phyloP scores from a whole-genome alignment of 352 stramenopile genomes.

The Pythium apleroticum region DNA sequence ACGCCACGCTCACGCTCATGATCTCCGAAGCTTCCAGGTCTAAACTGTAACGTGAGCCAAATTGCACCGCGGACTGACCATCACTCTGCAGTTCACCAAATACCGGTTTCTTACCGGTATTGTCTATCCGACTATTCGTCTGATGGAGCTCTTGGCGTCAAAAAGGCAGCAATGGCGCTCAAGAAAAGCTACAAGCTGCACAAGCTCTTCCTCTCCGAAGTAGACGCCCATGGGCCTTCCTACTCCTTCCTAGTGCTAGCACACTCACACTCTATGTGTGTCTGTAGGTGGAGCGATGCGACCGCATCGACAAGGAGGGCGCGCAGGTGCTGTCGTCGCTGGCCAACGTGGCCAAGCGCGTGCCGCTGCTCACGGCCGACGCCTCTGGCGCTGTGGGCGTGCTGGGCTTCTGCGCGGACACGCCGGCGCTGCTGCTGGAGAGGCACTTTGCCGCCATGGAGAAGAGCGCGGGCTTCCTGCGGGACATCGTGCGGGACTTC shows the following conservation, averaged over 20 bases:
- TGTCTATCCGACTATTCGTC: not conserved
- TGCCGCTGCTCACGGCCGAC: conserved; percentile 43
- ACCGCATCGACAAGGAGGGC: conserved; percentile 58
- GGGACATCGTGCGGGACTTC: conserved; percentile 50
- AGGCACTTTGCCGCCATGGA: conserved; percentile 73
- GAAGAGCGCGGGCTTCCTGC: conserved; percentile 58
- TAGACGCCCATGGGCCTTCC: conserved; percentile 11
- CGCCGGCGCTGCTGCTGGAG: conserved; percentile 44
- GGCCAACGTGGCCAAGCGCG: conserved; percentile 57
- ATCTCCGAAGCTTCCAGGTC: not conserved
- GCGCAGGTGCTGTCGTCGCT: conserved; percentile 66
- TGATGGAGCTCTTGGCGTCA: not conserved
- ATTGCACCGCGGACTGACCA: not conserved
- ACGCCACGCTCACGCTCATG: conserved; percentile 11
- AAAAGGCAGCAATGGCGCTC: conserved; percentile 50
- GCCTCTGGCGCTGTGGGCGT: conserved; percentile 39
- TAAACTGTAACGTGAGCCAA: not conserved
- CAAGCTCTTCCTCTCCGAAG: conserved; percentile 64
- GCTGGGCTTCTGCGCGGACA: conserved; percentile 37
- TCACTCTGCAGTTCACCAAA: not conserved
- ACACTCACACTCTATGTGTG: not conserved
- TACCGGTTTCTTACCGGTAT: conserved; percentile 19
- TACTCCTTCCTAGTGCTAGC: not conserved
- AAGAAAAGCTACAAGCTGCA: conserved; percentile 67
- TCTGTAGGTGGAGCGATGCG: conserved; percentile 36